Evolutionary conservation across 2,329 filamentous ascomycete species (phyloP).

Genomic region (Colletotrichum gloeosporioides): DNA sequence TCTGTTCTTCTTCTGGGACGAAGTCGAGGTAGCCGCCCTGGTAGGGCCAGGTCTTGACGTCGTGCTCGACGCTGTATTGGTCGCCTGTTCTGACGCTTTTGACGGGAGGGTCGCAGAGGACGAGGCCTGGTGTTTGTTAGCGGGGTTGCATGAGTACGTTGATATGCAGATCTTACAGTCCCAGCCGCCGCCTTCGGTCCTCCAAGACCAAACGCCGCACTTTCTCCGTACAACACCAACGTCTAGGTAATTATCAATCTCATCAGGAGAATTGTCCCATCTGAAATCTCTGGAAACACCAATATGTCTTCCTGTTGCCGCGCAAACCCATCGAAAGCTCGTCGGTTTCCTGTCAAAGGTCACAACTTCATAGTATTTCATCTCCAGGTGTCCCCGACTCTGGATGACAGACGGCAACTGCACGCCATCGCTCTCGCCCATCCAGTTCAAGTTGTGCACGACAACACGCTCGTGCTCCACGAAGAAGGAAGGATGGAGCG

Average conservation of each 20-base stretch:
- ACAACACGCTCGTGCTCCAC: conserved; percentile 30
- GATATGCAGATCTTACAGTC: conserved; percentile 20
- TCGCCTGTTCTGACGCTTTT: conserved; percentile 22
- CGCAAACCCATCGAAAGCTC: conserved; percentile 27
- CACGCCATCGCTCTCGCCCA: conserved; percentile 27
- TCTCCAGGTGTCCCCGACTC: conserved; percentile 16
- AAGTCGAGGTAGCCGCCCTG: conserved; percentile 31
- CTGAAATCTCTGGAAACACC: conserved; percentile 22
- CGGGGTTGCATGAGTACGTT: not conserved
- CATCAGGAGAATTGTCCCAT: conserved; percentile 10
- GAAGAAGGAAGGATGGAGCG: conserved; percentile 27
- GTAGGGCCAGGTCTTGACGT: conserved; percentile 23
- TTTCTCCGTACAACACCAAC: conserved; percentile 27
- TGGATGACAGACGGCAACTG: conserved; percentile 25
- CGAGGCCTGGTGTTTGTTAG: conserved; percentile 16
- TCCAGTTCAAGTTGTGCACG: conserved; percentile 24
- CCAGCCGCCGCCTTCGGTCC: conserved; percentile 22
- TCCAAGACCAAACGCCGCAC: conserved; percentile 26
- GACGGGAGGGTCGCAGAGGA: conserved; percentile 28
- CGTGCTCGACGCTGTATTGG: conserved; percentile 17
- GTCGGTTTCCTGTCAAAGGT: conserved; percentile 22
- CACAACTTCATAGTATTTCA: conserved; percentile 29
- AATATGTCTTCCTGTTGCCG: conserved; percentile 27
- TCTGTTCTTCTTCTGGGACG: conserved; percentile 24
- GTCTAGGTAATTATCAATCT: conserved; percentile 22